Percentiles rank a stretch among this genome's conserved stretches.
Conservation (phyloP, 139 green algal genomes). For the Edaphochlamys debaryana region DNA sequence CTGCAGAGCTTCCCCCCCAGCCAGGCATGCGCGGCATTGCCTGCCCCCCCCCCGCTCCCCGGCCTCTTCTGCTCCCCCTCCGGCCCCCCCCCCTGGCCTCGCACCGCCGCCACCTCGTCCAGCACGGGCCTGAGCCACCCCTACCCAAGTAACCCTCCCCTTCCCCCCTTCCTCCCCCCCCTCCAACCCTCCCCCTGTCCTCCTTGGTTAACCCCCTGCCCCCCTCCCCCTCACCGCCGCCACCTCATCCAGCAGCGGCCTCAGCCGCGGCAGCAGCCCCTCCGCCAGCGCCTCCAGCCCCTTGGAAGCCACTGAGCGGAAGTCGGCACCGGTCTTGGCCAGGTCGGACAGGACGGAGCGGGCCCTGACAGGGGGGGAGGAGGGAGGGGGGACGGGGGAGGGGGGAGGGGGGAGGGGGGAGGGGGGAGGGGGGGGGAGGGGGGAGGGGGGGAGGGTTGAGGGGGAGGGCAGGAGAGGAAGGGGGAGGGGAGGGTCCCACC, state of each 20-base stretch:
- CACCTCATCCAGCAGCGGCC: slow-evolving; percentile 79
- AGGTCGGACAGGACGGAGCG: slow-evolving; percentile 81
- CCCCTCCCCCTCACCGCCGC: slow-evolving; percentile 41
- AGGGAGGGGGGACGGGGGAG: neutral
- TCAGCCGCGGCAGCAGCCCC: slow-evolving; percentile 75
- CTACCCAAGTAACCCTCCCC: no score
- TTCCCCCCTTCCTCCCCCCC: no score
- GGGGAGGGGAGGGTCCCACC: neutral
- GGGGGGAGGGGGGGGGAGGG: neutral
- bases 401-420: neutral
- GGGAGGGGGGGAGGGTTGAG: no score
- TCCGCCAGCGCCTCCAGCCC: slow-evolving; percentile 79
- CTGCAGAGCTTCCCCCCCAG: no score
- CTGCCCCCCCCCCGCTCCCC: no score
- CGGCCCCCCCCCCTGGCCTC: no score
- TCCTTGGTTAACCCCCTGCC: no score
- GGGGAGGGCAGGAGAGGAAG: neutral
- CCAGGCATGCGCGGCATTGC: no score
- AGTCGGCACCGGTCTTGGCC: slow-evolving; percentile 80
- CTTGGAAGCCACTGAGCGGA: slow-evolving; percentile 62
- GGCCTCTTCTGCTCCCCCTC: no score
- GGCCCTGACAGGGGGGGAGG: neutral
- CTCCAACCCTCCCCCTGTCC: no score
- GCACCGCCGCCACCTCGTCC: no score
- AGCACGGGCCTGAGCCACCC: no score